Base-by-base conservation (phyloP, 2,329 filamentous ascomycete genomes). In the Fusarium nodosum region DNA sequence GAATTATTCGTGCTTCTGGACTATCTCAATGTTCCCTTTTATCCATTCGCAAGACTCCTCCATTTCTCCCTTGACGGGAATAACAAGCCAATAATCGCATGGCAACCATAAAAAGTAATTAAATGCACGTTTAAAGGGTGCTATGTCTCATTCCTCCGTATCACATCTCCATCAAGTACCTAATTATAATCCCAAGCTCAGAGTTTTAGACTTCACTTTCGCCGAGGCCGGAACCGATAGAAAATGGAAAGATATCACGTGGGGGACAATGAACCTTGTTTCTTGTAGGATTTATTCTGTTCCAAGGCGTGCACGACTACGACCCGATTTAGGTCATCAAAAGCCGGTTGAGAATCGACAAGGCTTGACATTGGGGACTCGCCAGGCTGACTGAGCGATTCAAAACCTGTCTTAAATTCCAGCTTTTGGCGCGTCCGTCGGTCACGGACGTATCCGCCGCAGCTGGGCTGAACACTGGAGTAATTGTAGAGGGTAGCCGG, bases 391-490 rank as follows among this genome's bases (percentile, higher is more conserved):
- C 53, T 59, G 52, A 60, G 34, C 18, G 30, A 24, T 33, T n/a
- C 10, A n/a, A 39, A 51, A n/a, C 45, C 45, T 47, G 51, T 47
- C 28, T 63, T 44, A n/a, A 48, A 59, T 59, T 64, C 61, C 61
- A 64, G 45, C 39, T 39, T 39, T 60, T 64, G 45, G 41, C 44
- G 48, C 38, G 56, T 46, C 31, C 39, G 52, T 50, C 52, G 44
- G 62, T 55, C 52, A 57, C 61, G 61, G 61, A 34, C 51, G 60
- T 64, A 51, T 50, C 58, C 60, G 24, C 58, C 60, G 24, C 45
- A 11, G 28, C 11, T 36, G 59, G 22, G 20, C 38, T 22, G 45
- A 8, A 34, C 28, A 30, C 36, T 20, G 39, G 15, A 24, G 24
- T 26, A 44, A 15, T 15, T 16, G 15, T 10, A 24, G 22, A 42